Evolutionary conservation across 768 basidiomycete species (phyloP).

Genomic region (Suillus subluteus): DNA sequence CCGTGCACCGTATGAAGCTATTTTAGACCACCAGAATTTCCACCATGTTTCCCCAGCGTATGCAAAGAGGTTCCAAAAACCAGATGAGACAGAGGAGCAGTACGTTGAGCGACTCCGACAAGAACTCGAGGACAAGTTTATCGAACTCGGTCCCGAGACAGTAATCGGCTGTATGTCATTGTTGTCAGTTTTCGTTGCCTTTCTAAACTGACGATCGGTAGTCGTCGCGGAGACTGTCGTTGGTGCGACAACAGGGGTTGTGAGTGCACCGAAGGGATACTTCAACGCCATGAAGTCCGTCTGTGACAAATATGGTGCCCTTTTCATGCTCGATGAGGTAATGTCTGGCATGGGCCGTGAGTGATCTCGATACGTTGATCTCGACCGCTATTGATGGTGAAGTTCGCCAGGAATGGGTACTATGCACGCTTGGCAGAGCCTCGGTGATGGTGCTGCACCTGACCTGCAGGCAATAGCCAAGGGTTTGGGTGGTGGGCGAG

Average conservation of each 20-base stretch:
- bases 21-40: conserved; percentile 68
- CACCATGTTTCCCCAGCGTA: conserved; percentile 91
- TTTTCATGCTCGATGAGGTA: conserved; percentile 90
- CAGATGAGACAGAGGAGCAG: conserved; percentile 73
- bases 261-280: conserved; percentile 82
- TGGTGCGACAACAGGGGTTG: conserved; percentile 80
- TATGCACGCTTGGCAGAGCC: conserved; percentile 83
- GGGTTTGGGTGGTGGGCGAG: conserved; percentile 86
- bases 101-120: conserved; percentile 78
- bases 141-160: conserved; percentile 79
- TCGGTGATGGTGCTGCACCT: conserved; percentile 76
- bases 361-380: conserved; percentile 31
- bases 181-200: background rate
- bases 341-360: conserved; percentile 92
- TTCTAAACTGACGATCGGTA: conserved; percentile 29
- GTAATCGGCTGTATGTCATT: conserved; percentile 73
- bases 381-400: background rate
- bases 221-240: conserved; percentile 88
- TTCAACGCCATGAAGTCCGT: conserved; percentile 85
- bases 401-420: conserved; percentile 74
- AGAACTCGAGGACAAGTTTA: conserved; percentile 86
- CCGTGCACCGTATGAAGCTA: conserved; percentile 66
- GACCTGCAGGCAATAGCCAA: conserved; percentile 91
- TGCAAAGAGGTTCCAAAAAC: conserved; percentile 72
- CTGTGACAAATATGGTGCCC: conserved; percentile 68